Evolutionary conservation across 2,329 filamentous ascomycete genomes (phyloP).

Genomic region (Colletotrichum sp.): DNA sequence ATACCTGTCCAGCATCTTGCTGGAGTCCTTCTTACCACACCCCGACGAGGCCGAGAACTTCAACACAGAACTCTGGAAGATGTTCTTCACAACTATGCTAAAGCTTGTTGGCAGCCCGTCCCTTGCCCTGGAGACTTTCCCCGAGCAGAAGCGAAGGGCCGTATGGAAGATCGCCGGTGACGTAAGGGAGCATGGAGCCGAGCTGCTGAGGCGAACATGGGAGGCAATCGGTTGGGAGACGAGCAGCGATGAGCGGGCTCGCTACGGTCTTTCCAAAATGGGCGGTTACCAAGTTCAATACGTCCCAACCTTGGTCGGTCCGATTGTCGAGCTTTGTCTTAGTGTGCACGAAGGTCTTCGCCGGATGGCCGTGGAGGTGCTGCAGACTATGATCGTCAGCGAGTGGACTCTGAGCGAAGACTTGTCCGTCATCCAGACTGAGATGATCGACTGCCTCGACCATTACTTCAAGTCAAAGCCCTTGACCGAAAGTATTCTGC

Average conservation of each 20-base stretch:
- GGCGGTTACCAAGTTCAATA: conserved; percentile 99
- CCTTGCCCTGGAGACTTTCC: conserved; percentile 91
- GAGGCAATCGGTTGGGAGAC: conserved; percentile 97
- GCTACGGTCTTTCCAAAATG: conserved; percentile 82
- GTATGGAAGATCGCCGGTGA: conserved; percentile 99
- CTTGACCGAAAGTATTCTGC: conserved; percentile 84
- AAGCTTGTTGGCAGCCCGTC: conserved; percentile 89
- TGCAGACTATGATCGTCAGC: conserved; percentile 98
- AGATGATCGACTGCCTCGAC: conserved; percentile 95
- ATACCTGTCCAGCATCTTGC: conserved; percentile 78
- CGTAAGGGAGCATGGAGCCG: conserved; percentile 88
- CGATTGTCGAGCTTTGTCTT: conserved; percentile 91
- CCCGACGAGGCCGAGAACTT: conserved; percentile 92
- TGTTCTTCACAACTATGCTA: conserved; percentile 88
- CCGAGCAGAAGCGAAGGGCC: conserved; percentile 92
- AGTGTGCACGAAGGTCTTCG: conserved; percentile 93
- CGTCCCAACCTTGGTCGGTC: conserved; percentile 87
- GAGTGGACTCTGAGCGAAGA: conserved; percentile 98
- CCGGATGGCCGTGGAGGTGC: conserved; percentile 86
- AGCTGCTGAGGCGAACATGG: conserved; percentile 85
- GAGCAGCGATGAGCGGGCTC: conserved; percentile 74
- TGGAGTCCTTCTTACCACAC: conserved; percentile 84
- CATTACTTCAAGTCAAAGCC: conserved; percentile 87
- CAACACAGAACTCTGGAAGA: conserved; percentile 91
- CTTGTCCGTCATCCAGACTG: conserved; percentile 87